Base-by-base conservation (phyloP, 1,139 yeast genomes). In the Arxiozyma bovina region DNA sequence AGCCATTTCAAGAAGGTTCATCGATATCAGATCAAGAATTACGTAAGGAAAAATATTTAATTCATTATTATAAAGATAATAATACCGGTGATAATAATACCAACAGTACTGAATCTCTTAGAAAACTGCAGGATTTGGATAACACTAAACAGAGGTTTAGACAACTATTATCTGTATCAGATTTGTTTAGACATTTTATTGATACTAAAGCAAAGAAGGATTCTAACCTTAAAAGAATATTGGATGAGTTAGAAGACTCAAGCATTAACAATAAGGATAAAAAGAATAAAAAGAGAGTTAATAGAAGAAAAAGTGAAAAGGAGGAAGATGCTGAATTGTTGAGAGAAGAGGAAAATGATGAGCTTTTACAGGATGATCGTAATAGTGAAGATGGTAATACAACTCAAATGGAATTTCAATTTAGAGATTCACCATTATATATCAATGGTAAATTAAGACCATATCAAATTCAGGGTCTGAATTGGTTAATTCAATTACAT, bases 311-410 rank as follows among this genome's bases (percentile, higher is more conserved):
- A 67, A 84, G 94, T 0, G 96, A 88, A 69, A 85, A 87, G 69
- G 96, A 91, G 65, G 98, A 91, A 68, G 97, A 89, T 68, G 96
- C 89, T 1, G 96, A 89, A 69, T 74, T 89, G 55, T 74, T 91
- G 62, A 79, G 80, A 60, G 96, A 85, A 52, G 96, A 88, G 65
- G 84, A 79, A 53, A 84, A 72, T 18, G 58, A 55, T 48, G 40
- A 6, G 17, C 12, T 34, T 34, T 34, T 34, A 8, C 40, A 12
- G 8, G 40, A 34, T 34, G 40, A 6, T 12, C 12, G 12, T 12
- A 34, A 34, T 34, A 46, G 46, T 12, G 46, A 42, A 17, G 78
- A 77, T 48, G 69, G 64, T 42, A 81, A 78, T 42, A 57, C 58
- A 9, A 66, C 59, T 23, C 62, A 51, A 18, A 48, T 61, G n/a